Base-by-base conservation (phyloP, 2,329 filamentous ascomycete species). In the Hypoxylon rubiginosum region DNA sequence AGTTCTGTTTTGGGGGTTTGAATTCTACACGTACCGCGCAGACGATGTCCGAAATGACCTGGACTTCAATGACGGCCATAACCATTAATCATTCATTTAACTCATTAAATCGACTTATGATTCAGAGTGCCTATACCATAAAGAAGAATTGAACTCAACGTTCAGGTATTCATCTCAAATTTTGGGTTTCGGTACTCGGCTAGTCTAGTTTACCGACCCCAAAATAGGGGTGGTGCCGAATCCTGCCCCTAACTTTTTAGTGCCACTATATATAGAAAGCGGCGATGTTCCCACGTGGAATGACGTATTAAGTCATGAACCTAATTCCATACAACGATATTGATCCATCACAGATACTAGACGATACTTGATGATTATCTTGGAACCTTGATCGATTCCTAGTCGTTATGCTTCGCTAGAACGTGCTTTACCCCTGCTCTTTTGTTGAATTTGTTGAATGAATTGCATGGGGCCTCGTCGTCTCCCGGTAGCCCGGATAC, bases 31-130 rank as follows among this genome's bases (percentile, higher is more conserved):
- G 58, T 66, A 78, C 71, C 13, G 74, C 72, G 45, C 77, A 78
- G 19, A 78, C 72, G 48, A 76, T 73, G 67, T 79, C 76, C 15
- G 68, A 78, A 32, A 76, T 62, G 24, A 78, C 63, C 36, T 75
- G 67, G 28, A 76, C 67, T 54, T 66, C 45, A 41, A 75, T 69
- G 30, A 72, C 45, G 6, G 62, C 60, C 72, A 71, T 71, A 19
- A 26, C 15, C 9, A 15, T 13, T 13, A 26, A 48, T 15, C n/a
- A 6, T 48, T 3, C 24, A 48, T 48, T 28, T 13, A 24, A 24
- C 21, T 24, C 21, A 24, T 24, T 24, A 24, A 24, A 24, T 24
- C 21, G 21, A 24, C 21, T 24, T 4, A 24, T 24, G 21, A 24
- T 24, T 24, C 21, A 24, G 4, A 24, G 21, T 24, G 21, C 21